Percentiles rank a stretch among this genome's conserved stretches.
Evolutionary conservation across 108 stramenopile species (phyloP).

Genomic region (Cyclotella baltica): DNA sequence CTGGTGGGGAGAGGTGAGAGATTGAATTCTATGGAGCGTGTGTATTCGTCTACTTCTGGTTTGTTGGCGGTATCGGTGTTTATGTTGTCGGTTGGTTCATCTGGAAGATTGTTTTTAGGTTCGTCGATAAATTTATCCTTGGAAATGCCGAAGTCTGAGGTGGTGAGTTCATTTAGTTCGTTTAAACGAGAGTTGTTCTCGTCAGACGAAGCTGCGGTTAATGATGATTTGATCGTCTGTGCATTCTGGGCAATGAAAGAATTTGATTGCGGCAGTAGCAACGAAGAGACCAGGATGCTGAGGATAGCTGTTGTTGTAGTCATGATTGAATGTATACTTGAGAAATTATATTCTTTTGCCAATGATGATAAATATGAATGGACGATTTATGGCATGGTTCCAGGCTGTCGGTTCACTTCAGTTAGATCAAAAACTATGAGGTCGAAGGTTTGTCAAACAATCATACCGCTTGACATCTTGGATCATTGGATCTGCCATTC

Average conservation of each 20-base stretch:
- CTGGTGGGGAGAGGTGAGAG: conserved; percentile 33
- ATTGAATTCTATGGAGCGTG: conserved; percentile 53
- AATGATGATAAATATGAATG: too few relatives aligned
- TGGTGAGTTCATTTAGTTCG: not conserved
- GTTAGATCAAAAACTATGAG: not conserved
- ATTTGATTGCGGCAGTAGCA: not conserved
- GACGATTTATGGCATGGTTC: not conserved
- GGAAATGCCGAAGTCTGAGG: not conserved
- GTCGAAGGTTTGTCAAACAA: not conserved
- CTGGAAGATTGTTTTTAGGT: not conserved
- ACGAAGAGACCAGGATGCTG: not conserved
- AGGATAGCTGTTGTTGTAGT: too few relatives aligned
- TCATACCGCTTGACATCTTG: not conserved
- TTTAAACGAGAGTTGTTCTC: not conserved
- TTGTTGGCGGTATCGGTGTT: not conserved
- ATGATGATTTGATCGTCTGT: not conserved
- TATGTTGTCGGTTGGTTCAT: not conserved
- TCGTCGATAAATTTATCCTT: not conserved
- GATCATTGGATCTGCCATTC: not conserved
- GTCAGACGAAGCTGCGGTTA: not conserved
- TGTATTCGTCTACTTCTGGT: not conserved
- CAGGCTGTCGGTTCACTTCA: too few relatives aligned
- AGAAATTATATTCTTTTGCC: too few relatives aligned
- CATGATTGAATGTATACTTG: too few relatives aligned
- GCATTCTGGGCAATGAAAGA: not conserved